These are phyloP conservation scores for Themeda triandra DNA, from an alignment of 176 grass and related monocot genomes.

Conservation along the genomic window DNA sequence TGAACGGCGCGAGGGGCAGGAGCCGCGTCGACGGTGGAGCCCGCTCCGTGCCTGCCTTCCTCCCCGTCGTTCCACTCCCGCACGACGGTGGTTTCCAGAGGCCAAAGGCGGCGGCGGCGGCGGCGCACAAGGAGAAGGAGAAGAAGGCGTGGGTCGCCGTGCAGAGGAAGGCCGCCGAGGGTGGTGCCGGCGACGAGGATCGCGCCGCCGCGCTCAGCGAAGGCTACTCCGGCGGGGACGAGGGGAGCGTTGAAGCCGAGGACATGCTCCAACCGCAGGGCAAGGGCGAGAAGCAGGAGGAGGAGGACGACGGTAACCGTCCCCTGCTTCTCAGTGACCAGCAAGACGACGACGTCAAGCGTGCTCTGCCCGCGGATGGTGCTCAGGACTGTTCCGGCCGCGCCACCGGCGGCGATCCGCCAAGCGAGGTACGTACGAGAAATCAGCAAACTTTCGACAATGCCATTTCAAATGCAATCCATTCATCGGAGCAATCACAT, in stretches of 20 bases:
- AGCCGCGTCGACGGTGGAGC: background rate
- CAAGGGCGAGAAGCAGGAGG: background rate
- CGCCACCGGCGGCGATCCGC: background rate
- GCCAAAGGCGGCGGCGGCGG: background rate
- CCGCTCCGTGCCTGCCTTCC: no score
- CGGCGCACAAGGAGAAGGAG: background rate
- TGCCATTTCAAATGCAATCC: background rate
- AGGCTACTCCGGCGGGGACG: slow-evolving; percentile 22
- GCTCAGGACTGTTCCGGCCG: background rate
- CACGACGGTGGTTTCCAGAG: background rate
- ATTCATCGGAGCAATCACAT: background rate
- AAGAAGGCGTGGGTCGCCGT: slow-evolving; percentile 45
- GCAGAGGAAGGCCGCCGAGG: background rate
- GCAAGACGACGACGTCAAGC: no score
- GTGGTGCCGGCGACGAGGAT: background rate
- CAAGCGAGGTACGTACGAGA: slow-evolving; percentile 17
- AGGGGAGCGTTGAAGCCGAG: background rate
- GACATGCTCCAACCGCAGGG: background rate
- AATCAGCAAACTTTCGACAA: background rate
- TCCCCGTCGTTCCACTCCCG: background rate
- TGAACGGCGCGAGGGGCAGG: background rate
- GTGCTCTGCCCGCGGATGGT: no score
- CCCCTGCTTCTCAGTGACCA: background rate
- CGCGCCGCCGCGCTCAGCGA: background rate
- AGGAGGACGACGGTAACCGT: background rate